Evolutionary conservation across 345 rosid genomes (phyloP), one percentile per base, ranked within the genome.

Genomic region (Noccaea bulbosa): DNA sequence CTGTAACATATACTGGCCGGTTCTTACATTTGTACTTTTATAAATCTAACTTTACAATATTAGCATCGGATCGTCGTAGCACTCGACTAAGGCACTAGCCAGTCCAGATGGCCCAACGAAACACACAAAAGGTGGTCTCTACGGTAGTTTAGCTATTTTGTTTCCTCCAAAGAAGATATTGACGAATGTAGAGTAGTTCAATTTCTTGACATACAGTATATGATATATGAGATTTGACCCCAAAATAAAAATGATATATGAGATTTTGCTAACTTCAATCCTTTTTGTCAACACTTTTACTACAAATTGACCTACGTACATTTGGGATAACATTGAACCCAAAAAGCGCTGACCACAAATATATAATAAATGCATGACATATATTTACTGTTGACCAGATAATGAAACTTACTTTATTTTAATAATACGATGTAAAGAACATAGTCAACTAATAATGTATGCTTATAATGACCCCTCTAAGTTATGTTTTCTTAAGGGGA

Each of bases 401-500:
- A 6, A 6, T 10, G 27, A 54, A 43, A 32, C 8, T 60, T 33
- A 8, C 5, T 8, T 59, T 49, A n/a, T 11, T 38, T 33, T 5
- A 49, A 30, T n/a, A 22, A 71, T 10, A 33, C 38, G 53, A 71
- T 33, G 62, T 61, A 12, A 60, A 55, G 7, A 37, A 39, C 58
- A 22, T 46, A 35, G 32, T 1, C 8, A 53, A 54, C 34, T 35
- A 17, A 33, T 17, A 67, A 9, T 5, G 5, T 32, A 34, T 35
- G 55, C 54, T 20, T 55, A 24, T 54, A 32, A 43, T 53, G 34
- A 69, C 17, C 38, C 43, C 44, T 43, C 43, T 6, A 50, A 54
- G 37, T 45, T 35, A 70, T 38, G 61, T 61, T 71, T 45, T 50
- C 39, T 46, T 5, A 30, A 65, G 48, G n/a, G 52, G 30, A 27